These are phyloP conservation scores for Coffea eugenioides DNA, from an alignment of 257 asterid genomes.

Conservation along the genomic window DNA sequence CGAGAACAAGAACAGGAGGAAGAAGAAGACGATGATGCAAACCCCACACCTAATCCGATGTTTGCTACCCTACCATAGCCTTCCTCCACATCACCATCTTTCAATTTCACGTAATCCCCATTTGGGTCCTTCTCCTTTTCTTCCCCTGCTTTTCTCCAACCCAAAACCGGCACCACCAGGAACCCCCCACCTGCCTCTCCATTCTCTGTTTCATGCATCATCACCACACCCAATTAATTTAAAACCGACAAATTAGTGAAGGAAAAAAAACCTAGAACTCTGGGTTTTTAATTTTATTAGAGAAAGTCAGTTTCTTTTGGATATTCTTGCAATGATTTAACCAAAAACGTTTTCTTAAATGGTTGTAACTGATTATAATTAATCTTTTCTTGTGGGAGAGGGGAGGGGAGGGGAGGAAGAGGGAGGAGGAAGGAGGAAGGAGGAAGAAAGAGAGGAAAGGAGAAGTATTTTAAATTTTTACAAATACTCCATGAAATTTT, in stretches of 20 bases:
- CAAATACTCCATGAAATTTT: too few relatives aligned
- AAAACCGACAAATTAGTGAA: not conserved
- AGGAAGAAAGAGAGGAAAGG: too few relatives aligned
- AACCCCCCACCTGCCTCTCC: constrained; percentile 22
- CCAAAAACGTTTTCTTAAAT: not conserved
- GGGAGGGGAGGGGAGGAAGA: not conserved
- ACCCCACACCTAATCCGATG: constrained; percentile 28
- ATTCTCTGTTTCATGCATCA: constrained; percentile 26
- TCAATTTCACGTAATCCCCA: constrained; percentile 60
- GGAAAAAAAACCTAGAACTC: constrained; percentile 3
- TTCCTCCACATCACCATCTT: constrained; percentile 39
- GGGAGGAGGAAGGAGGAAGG: too few relatives aligned
- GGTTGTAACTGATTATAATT: not conserved
- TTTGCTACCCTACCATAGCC: constrained; percentile 30
- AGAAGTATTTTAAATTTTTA: too few relatives aligned
- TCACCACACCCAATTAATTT: constrained; percentile 15
- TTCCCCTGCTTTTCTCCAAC: constrained; percentile 8
- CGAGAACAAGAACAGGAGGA: constrained; percentile 20
- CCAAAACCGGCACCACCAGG: constrained; percentile 32
- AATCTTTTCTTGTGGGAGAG: too few relatives aligned
- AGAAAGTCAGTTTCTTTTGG: constrained; percentile 3
- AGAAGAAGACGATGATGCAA: constrained; percentile 31
- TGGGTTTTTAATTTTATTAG: constrained; percentile 13
- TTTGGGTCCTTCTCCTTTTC: constrained; percentile 34
- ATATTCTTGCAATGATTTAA: not conserved